Base-by-base conservation (phyloP, 768 basidiomycete genomes). In the Mycena latifolia region DNA sequence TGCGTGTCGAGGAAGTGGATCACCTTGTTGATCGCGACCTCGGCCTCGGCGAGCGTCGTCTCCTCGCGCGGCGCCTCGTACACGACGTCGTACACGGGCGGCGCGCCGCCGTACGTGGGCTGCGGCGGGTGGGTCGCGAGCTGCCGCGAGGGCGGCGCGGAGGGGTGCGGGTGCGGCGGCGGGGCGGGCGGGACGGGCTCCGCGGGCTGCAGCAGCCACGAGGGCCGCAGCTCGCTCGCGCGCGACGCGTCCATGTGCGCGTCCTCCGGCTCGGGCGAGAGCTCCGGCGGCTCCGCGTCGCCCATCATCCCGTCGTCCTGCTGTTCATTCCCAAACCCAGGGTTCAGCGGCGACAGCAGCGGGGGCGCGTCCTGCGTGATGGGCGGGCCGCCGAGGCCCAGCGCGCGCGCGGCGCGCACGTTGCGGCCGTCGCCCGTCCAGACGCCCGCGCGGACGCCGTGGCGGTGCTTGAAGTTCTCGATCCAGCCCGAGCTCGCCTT, bases 401-500 rank as follows among this genome's bases (percentile, higher is more conserved):
- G 31, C 1, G 63, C 60, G 47, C 70, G 67, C 35, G 75, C 58
- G 22, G 74, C 72, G 61, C 79, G 77, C 39, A 74, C 69, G 57
- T 74, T 73, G 48, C 77, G 79, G 57, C 80, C 83, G 31, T 75
- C 74, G 28, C 83, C 82, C 22, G 76, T 78, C 85, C 86, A 90
- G 22, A 85, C 78, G 1, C 92, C 93, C 25, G 86, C 86, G 46
- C 88, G 85, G 66, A 96, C 92, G 63, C 88, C 88, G 68, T 92
- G 87, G 35, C 95, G 89, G 71, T 87, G 85, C 80, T 95, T 96
- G 83, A 95, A 96, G 76, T 94, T 94, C 75, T 96, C 94, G 58
- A 96, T 85, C 95, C 95, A 96, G 5, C 94, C 93, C 12, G 91
- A 89, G 73, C 91, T 93, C n/a, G 92, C 94, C 78, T 95, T 96